Evolutionary conservation across 2,329 filamentous ascomycete species (phyloP).

Genomic region (Colletotrichum sp.): DNA sequence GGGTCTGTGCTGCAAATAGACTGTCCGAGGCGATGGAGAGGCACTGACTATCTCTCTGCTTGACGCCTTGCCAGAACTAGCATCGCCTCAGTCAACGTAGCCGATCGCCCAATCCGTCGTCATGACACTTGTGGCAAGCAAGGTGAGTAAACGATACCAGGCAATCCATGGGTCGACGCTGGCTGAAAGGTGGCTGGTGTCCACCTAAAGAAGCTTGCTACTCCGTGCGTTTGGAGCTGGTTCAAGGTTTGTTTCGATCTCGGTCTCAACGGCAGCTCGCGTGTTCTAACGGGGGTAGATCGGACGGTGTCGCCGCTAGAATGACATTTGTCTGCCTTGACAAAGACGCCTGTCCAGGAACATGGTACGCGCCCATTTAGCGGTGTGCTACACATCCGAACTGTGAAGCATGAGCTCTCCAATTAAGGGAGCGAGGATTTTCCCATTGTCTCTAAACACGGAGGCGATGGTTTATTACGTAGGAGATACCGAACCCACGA

Average conservation of each 20-base stretch:
- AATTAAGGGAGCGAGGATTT: background rate
- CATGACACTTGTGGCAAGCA: background rate
- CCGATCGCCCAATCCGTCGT: background rate
- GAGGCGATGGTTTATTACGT: background rate
- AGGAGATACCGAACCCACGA: background rate
- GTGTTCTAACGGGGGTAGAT: constrained; percentile 7
- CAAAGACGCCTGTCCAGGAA: background rate
- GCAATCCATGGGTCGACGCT: background rate
- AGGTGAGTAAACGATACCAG: background rate
- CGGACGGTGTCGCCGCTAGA: constrained; percentile 6
- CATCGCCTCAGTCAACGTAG: background rate
- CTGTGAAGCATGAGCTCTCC: background rate
- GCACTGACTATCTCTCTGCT: background rate
- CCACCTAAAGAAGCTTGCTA: constrained; percentile 4
- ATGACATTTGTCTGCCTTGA: background rate
- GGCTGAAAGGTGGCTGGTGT: background rate
- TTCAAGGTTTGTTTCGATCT: constrained; percentile 19
- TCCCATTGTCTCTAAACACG: background rate
- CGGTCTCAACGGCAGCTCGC: constrained; percentile 11
- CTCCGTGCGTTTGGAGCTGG: constrained; percentile 8
- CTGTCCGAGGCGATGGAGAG: background rate
- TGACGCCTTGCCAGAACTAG: background rate
- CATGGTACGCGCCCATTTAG: background rate
- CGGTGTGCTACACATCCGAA: constrained; percentile 9
- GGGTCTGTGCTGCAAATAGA: background rate